Evolutionary conservation across 345 rosid genomes (phyloP), one percentile per base, ranked within the genome.

Genomic region (Lenwebbia sp.): DNA sequence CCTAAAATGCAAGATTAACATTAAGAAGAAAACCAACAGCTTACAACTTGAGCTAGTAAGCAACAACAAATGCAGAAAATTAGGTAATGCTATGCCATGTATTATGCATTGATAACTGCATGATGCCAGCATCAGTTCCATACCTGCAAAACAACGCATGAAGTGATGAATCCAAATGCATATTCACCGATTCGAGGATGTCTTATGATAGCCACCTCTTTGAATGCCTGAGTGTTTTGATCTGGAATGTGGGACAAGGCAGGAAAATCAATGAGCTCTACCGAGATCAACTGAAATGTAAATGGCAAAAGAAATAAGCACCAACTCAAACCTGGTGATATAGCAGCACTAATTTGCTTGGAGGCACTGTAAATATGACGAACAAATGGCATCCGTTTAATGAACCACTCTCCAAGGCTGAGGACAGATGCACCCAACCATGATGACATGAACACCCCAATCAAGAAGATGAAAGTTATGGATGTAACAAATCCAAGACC

Each of bases 151-250:
- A 90, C 86, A 53, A 98, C 95, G 23, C 96, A 92, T 6, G 99
- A 96, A 78, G 99, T 96, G 85, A 98, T 96, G 91, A 98, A 98
- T 74, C 99, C 99, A 87, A 98, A 95, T 19, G 99, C 99, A 85
- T 98, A 96, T 94, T 96, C 99, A 87, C 99, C 99, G 44, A 95
- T 92, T 74, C 99, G 98, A 37, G 99, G 99, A 93, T 98, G 99
- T 89, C 96, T 91, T 87, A 96, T 98, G 81, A 98, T 98, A 82
- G 99, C 99, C 30, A 98, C 98, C 91, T 98, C 99, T 89, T 98
- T 98, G 89, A 98, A 98, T 49, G 99, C 99, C 86, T 93, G 98
- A 0, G 94, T 93, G 78, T 96, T 96, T 90, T 98, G 99, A 90
- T 96, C 99, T 97, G 93, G 58, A 83, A 78, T 86, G 49, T 28